Evolutionary conservation across 805 yeast species (phyloP).

Genomic region (Cephaloascus fragrans): DNA sequence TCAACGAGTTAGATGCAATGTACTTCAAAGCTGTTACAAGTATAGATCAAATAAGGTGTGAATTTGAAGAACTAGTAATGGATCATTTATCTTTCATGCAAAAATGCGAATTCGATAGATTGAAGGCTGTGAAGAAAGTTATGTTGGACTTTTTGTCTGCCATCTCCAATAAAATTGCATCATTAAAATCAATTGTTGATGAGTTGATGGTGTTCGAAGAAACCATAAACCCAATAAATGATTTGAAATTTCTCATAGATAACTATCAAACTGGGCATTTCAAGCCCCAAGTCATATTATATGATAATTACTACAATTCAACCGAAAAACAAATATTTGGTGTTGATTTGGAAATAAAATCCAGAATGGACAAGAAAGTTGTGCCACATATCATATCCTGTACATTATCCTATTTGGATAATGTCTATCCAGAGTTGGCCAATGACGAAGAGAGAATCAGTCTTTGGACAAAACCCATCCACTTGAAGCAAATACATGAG

Average conservation of each 20-base stretch:
- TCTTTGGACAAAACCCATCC: conserved; percentile 62
- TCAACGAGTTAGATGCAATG: conserved; percentile 43
- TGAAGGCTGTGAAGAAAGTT: conserved; percentile 67
- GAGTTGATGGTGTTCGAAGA: conserved; percentile 58
- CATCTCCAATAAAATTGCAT: conserved; percentile 48
- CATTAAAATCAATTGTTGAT: conserved; percentile 50
- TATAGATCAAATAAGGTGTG: conserved; percentile 60
- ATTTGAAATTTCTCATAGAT: conserved; percentile 55
- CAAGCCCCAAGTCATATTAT: conserved; percentile 60
- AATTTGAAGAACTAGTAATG: conserved; percentile 60
- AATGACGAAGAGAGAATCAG: conserved; percentile 60
- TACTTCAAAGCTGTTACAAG: conserved; percentile 46
- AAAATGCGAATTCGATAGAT: conserved; percentile 70
- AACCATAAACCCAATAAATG: conserved; percentile 59
- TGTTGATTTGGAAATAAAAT: conserved; percentile 60
- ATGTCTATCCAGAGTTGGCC: conserved; percentile 55
- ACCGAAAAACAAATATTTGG: conserved; percentile 69
- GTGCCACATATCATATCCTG: conserved; percentile 64
- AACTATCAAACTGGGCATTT: conserved; percentile 67
- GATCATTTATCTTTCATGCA: conserved; percentile 74
- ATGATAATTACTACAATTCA: conserved; percentile 73
- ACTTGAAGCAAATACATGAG: conserved; percentile 49
- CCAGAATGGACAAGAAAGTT: conserved; percentile 60
- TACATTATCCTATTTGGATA: conserved; percentile 58
- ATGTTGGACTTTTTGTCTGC: conserved; percentile 63